A percentile compares a stretch with the other conserved stretches of the same genome.
Conservation (phyloP, 225 moss, liverwort and hornwort species). For the Climacium dendroides region DNA sequence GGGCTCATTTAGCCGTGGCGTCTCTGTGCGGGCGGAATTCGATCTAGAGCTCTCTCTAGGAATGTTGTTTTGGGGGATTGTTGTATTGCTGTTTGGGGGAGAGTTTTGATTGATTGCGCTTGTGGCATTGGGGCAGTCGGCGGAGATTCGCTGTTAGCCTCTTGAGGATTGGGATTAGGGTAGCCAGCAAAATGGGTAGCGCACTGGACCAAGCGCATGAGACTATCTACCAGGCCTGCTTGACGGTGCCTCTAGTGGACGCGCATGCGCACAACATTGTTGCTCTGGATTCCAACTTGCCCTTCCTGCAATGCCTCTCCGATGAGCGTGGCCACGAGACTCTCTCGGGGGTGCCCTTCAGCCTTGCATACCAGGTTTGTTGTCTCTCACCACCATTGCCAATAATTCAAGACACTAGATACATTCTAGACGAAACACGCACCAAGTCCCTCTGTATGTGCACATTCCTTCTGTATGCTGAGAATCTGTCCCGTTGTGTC, state of each 20-base stretch:
- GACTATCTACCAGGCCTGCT: conserved; percentile 28
- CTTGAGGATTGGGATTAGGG: not conserved
- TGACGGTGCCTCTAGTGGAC: conserved; percentile 31
- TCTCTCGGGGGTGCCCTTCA: conserved; percentile 35
- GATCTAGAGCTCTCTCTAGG: not conserved
- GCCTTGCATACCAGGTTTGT: conserved; percentile 38
- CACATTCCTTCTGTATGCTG: not conserved
- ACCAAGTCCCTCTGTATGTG: not conserved
- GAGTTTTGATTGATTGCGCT: not conserved
- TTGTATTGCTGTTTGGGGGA: not conserved
- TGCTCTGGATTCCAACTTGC: conserved; percentile 34
- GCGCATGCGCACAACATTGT: conserved; percentile 48
- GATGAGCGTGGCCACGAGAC: conserved; percentile 45
- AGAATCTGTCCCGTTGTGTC: not conserved
- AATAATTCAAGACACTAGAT: not conserved
- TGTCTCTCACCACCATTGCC: not conserved
- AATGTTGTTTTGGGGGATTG: not conserved
- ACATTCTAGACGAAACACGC: not conserved
- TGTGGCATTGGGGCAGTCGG: not conserved
- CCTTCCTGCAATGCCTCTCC: conserved; percentile 39
- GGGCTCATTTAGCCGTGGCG: not conserved
- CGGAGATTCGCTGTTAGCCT: not conserved
- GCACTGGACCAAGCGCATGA: conserved; percentile 26
- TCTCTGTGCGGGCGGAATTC: not conserved
- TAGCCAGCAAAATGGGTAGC: conserved; percentile 4